Conservation (phyloP, 305 asterid species). For the Fraxinus albicans region DNA sequence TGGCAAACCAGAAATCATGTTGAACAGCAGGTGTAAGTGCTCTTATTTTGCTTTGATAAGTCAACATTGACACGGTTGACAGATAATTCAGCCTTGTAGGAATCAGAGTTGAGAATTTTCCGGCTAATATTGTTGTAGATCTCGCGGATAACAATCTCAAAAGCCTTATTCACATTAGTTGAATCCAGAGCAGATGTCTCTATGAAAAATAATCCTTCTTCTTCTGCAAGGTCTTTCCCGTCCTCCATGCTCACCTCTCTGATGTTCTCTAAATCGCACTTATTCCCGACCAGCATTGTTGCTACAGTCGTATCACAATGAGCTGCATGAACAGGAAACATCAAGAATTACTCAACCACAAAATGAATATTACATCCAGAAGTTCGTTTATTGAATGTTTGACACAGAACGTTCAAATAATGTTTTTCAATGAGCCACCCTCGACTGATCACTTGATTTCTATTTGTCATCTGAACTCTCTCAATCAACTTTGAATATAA, state of each 20-base stretch:
- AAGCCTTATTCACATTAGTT: slow-evolving; percentile 60
- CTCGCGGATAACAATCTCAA: slow-evolving; percentile 68
- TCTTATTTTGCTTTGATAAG: slow-evolving; percentile 45
- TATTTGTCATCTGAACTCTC: slow-evolving; percentile 9
- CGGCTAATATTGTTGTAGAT: slow-evolving; percentile 61
- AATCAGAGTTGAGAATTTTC: slow-evolving; percentile 64
- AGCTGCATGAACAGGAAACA: slow-evolving; percentile 37
- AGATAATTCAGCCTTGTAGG: slow-evolving; percentile 63
- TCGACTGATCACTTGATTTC: neutral
- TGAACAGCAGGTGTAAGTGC: slow-evolving; percentile 50
- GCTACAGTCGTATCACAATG: slow-evolving; percentile 64
- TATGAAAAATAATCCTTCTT: slow-evolving; percentile 64
- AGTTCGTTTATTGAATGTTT: neutral
- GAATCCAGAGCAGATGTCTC: slow-evolving; percentile 72
- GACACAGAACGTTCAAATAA: neutral
- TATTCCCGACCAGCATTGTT: slow-evolving; percentile 72
- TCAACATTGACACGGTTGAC: slow-evolving; percentile 51
- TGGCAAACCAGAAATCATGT: slow-evolving; percentile 23
- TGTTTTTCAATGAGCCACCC: neutral
- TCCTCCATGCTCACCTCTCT: slow-evolving; percentile 65
- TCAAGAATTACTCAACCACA: neutral
- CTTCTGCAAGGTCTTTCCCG: slow-evolving; percentile 59
- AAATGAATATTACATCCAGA: neutral
- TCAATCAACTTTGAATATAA: slow-evolving; percentile 8
- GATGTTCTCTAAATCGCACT: slow-evolving; percentile 63